Conservation (phyloP, 768 basidiomycete species). For the Glaciozyma martinii region DNA sequence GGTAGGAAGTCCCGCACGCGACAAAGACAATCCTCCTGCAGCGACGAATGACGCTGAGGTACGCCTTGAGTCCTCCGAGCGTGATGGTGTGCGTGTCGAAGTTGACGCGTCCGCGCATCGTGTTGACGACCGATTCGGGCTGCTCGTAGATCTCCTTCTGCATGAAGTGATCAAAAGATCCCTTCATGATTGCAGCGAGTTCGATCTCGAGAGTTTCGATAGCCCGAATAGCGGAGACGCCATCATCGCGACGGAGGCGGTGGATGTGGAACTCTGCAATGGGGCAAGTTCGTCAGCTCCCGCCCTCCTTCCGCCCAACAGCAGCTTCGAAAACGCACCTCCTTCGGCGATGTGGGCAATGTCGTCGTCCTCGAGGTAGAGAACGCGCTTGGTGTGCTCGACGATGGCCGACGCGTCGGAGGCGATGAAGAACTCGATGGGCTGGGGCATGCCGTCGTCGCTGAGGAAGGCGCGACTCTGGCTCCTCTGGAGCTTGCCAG, state of each 20-base stretch:
- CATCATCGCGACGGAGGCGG: slow-evolving; percentile 83
- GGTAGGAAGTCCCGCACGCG: slow-evolving; percentile 97
- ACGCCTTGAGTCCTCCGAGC: slow-evolving; percentile 88
- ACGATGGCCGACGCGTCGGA: slow-evolving; percentile 93
- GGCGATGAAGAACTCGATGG: slow-evolving; percentile 98
- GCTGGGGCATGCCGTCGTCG: slow-evolving; percentile 95
- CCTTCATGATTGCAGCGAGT: slow-evolving; percentile 99
- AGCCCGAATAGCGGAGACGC: slow-evolving; percentile 64
- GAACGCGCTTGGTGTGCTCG: slow-evolving; percentile 97
- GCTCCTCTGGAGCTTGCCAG: slow-evolving; percentile 69
- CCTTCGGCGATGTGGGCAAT: slow-evolving; percentile 96
- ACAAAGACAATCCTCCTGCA: slow-evolving; percentile 90
- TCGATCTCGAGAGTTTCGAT: slow-evolving; percentile 98
- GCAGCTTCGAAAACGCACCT: slow-evolving; percentile 33
- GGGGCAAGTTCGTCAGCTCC: not conserved
- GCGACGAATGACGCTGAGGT: slow-evolving; percentile 89
- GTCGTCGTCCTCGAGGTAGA: slow-evolving; percentile 98
- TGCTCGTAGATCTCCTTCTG: slow-evolving; percentile 65
- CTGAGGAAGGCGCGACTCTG: slow-evolving; percentile 98
- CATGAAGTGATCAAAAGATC: slow-evolving; percentile 99
- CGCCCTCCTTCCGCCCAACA: not conserved
- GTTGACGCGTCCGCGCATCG: slow-evolving; percentile 99
- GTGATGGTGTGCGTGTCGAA: slow-evolving; percentile 87
- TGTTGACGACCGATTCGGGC: slow-evolving; percentile 98
- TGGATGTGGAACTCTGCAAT: slow-evolving; percentile 86